Evolutionary conservation across 176 grass and related monocot genomes (phyloP).

Genomic region (Guadua angustifolia): DNA sequence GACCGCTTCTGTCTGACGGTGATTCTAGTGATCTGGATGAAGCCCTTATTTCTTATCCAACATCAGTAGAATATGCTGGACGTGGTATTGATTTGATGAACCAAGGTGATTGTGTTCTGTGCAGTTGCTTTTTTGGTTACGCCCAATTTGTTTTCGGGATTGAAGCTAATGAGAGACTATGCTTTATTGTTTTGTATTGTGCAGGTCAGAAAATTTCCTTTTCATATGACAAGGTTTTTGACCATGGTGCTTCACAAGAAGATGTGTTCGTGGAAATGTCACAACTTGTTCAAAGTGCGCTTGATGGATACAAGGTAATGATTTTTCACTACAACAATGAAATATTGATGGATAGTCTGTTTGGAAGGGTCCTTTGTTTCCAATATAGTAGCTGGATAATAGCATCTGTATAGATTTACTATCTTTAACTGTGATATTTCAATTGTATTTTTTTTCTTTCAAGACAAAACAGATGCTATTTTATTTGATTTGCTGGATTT

Average conservation of each 20-base stretch:
- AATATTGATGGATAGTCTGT: not conserved
- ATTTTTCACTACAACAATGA: not conserved
- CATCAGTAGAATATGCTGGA: conserved; percentile 68
- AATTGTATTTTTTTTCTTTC: not conserved
- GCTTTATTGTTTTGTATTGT: conserved; percentile 36
- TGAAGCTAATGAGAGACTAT: not conserved
- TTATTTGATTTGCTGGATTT: not conserved
- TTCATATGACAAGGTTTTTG: conserved; percentile 94
- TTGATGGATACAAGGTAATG: conserved; percentile 95
- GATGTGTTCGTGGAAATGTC: conserved; percentile 98
- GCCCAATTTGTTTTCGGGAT: not conserved
- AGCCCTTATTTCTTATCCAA: conserved; percentile 75
- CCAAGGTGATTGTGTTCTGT: conserved; percentile 49
- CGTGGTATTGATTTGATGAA: conserved; percentile 76
- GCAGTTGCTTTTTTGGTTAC: not conserved
- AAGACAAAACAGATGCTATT: not conserved
- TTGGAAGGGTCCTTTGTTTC: not conserved
- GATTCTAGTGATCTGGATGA: conserved; percentile 56
- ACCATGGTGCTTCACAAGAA: conserved; percentile 71
- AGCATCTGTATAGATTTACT: not conserved
- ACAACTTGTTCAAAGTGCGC: conserved; percentile 87
- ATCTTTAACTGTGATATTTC: not conserved
- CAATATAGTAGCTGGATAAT: not conserved
- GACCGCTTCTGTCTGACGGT: conserved; percentile 59
- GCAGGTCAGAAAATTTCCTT: conserved; percentile 78